Base-by-base conservation (phyloP, 108 stramenopile species). In the Skeletonema marinoi region DNA sequence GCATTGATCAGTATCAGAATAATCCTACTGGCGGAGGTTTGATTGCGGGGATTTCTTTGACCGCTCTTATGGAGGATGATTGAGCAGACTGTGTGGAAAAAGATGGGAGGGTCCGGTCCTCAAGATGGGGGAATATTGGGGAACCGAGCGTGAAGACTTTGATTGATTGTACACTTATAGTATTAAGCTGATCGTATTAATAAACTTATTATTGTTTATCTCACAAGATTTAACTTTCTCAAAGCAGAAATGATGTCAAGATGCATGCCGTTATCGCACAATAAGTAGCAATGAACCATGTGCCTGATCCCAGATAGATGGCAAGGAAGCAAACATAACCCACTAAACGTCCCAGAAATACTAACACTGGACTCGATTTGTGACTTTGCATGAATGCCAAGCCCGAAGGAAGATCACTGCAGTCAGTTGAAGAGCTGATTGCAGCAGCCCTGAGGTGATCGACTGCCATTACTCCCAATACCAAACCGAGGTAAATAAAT, bases 1-100 rank as follows among this genome's bases (percentile, higher is more conserved):
- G 31, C 60, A 38, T 77, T 4, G 80, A 81, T 77, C 80, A 76
- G 60, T 81, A 81, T 59, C 70, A 71, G 36, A 81, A 81, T 41
- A 29, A 70, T 8, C 59, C 58, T 13, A 32, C 65, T 14, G 80
- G 80, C 5, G 80, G 80, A 10, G 46, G 51, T 14, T 38, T 81
- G 38, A 81, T 81, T 32, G 31, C 80, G 35, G 80, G 80, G 4
- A 61, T 81, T n/a, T 30, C 39, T 12, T 44, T 74, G 41, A 31
- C 69, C 33, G 50, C 81, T 17, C 32, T 82, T 19, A 66, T 63
- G 32, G 81, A 60, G 71, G 81, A 75, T 66, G 81, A 82, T 73
- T 82, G 41, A 71, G 66, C 1, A 71, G 29, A 46, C 38, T 39
- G 38, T 39, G 38, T 25, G 8, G 8, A 10, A 0, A 39, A 10